Conservation (phyloP, 345 rosid species). For the Pistacia atlantica region DNA sequence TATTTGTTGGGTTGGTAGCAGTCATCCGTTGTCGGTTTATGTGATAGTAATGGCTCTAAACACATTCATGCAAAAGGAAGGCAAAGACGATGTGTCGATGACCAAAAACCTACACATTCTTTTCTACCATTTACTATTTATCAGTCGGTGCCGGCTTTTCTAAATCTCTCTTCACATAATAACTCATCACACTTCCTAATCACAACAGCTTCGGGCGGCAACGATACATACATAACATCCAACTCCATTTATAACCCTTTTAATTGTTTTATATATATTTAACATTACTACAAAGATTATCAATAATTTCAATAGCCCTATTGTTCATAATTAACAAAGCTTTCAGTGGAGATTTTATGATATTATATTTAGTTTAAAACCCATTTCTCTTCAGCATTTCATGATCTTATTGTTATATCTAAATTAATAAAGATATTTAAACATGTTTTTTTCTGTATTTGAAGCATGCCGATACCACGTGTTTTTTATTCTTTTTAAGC, state of each 20-base stretch:
- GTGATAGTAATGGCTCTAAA: neutral
- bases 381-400: no score
- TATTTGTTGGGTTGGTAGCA: constrained; percentile 14
- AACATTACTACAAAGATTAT: no score
- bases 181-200: neutral
- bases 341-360: no score
- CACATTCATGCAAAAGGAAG: neutral
- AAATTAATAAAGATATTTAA: no score
- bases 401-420: no score
- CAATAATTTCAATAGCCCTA: no score
- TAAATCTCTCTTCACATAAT: neutral
- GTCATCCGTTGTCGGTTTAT: constrained; percentile 10
- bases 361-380: no score
- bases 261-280: no score
- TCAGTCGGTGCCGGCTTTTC: constrained; percentile 20
- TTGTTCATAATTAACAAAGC: no score
- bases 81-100: no score
- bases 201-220: neutral
- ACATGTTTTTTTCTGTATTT: no score
- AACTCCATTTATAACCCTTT: neutral
- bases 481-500: neutral
- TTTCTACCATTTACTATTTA: neutral
- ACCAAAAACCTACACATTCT: neutral
- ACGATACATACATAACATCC: neutral
- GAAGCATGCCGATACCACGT: neutral